Conservation (phyloP, 2,329 filamentous ascomycete genomes). For the Epichloe brachyelytri region DNA sequence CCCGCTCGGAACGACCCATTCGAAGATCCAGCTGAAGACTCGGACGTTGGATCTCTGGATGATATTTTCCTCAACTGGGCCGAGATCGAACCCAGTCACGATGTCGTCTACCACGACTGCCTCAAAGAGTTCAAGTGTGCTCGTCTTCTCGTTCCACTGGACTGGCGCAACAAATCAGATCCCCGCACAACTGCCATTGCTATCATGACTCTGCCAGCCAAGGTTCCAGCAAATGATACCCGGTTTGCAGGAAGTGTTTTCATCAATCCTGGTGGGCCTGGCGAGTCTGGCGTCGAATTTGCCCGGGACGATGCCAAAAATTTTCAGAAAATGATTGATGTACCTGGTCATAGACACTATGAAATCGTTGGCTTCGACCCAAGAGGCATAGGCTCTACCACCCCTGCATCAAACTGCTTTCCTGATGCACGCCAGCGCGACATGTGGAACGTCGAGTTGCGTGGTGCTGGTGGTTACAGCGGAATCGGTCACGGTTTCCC, state of each 20-base stretch:
- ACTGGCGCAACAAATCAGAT: conserved; percentile 22
- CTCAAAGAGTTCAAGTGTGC: conserved; percentile 26
- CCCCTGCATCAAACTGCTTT: conserved; percentile 26
- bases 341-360: conserved; percentile 18
- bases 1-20: not conserved
- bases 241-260: conserved; percentile 28
- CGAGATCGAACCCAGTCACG: conserved; percentile 17
- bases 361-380: conserved; percentile 31
- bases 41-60: not conserved
- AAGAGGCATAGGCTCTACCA: conserved; percentile 24
- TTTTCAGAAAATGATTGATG: conserved; percentile 10
- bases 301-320: not conserved
- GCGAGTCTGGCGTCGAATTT: conserved; percentile 23
- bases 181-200: conserved; percentile 22
- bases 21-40: not conserved
- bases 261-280: conserved; percentile 31
- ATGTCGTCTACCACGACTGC: conserved; percentile 26
- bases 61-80: conserved; percentile 13
- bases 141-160: conserved; percentile 27
- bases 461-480: conserved; percentile 13
- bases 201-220: conserved; percentile 25
- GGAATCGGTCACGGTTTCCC: conserved; percentile 7
- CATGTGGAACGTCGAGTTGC: conserved; percentile 15
- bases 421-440: conserved; percentile 14
- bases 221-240: conserved; percentile 21